Evolutionary conservation across 2,329 filamentous ascomycete species (phyloP), one percentile per base, ranked within the genome.

Genomic region (Ophiostoma novo-ulmi): DNA sequence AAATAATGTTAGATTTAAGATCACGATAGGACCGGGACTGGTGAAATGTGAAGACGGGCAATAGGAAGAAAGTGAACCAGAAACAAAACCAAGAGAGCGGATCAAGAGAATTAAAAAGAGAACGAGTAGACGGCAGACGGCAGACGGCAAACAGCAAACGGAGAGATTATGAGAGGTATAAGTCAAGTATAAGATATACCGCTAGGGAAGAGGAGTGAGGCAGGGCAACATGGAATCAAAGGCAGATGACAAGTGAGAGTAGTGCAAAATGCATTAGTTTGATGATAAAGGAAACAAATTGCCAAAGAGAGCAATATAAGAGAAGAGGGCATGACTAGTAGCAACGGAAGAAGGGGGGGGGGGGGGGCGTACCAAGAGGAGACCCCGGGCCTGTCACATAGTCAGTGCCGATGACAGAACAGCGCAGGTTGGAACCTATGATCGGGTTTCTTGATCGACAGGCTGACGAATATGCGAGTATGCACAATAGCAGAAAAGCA

Each of bases 371-470:
- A 68, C 58, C 26, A 35, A 63, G 35, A 36, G 20, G 64, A 48
- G 68, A 41, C 41, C 58, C 72, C 70, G 70, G 72, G 69, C 70
- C 69, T 69, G 70, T 73, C 71, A 71, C 72, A 72, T 68, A 73
- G 67, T 63, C 68, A 65, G 65, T 72, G 64, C 70, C 71, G 72
- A 58, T 39, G 72, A 41, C 61, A 70, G 68, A 35, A 36, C 20
- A 61, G 20, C 5, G 63, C 22, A 26, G 66, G 61, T 13, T 70
- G 70, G 68, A 71, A 39, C 52, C 52, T 58, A 58, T 31, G 52
- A 26, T 58, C 26, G 22, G n/a, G 17, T 55, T 58, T 26, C 22
- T 31, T 26, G 52, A 58, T 58, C n/a, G 52, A 58, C 52, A 26
- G 52, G 52, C 52, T 26, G 52, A 26, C 52, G 13, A 26, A 58